Percentiles rank a stretch among this genome's conserved stretches.
phyloP scores from a whole-genome alignment of 176 grass and related monocot species.

The Aegilops longissima region DNA sequence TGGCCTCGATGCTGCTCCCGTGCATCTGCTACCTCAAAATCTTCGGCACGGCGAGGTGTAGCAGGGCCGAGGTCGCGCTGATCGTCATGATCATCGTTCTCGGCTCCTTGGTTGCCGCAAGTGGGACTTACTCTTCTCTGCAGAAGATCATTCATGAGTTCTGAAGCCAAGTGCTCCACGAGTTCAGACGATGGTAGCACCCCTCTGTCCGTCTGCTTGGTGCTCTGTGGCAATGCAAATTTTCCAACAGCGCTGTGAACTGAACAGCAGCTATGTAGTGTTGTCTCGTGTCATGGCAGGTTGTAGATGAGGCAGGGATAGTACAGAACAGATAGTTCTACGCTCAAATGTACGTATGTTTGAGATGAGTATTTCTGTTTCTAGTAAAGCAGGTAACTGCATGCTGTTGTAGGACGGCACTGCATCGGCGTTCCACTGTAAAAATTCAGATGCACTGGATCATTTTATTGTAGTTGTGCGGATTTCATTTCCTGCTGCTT shows the following conservation, averaged over 20 bases:
- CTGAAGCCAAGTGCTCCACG: constrained; percentile 1
- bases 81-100: constrained; percentile 48
- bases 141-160: constrained; percentile 57
- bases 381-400: neutral
- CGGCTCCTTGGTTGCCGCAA: constrained; percentile 43
- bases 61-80: constrained; percentile 40
- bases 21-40: constrained; percentile 86
- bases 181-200: neutral
- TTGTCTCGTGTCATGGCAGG: neutral
- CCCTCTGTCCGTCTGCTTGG: neutral
- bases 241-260: too few species aligned
- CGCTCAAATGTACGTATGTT: neutral
- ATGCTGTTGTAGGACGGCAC: neutral
- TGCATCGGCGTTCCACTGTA: neutral
- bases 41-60: constrained; percentile 30
- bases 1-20: constrained; percentile 66
- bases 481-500: neutral
- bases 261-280: neutral
- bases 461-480: neutral
- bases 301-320: neutral
- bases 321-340: neutral
- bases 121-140: constrained; percentile 70
- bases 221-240: neutral
- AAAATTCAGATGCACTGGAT: neutral
- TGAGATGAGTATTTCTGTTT: neutral